Evolutionary conservation across 2,329 filamentous ascomycete species (phyloP).

Genomic region (Acarospora socialis): DNA sequence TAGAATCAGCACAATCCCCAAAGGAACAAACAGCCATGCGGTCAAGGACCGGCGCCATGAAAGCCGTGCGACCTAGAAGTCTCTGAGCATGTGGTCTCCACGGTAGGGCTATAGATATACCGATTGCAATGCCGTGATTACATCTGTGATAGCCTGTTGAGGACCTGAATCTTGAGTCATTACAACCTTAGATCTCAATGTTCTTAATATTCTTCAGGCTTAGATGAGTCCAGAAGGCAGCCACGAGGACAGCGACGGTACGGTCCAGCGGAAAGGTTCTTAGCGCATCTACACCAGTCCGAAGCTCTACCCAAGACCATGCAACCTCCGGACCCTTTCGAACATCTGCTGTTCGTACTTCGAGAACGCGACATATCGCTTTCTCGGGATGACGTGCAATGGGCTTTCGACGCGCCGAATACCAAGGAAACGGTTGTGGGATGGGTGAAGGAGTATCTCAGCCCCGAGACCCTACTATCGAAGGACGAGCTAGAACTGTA

Average conservation of each 20-base stretch:
- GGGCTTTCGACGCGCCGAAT: slow-evolving; percentile 18
- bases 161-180: too few species aligned
- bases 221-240: too few species aligned
- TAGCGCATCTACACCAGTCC: too few species aligned
- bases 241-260: too few species aligned
- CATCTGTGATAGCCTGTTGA: too few species aligned
- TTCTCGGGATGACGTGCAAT: slow-evolving; percentile 19
- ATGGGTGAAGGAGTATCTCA: slow-evolving; percentile 23
- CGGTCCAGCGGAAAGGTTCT: too few species aligned
- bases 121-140: too few species aligned
- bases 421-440: slow-evolving; percentile 8
- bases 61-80: slow-evolving; percentile 5
- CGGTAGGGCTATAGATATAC: too few species aligned
- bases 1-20: slow-evolving; percentile 26
- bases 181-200: too few species aligned
- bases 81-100: too few species aligned
- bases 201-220: too few species aligned
- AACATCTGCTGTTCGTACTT: not conserved
- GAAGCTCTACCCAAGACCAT: too few species aligned
- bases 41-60: slow-evolving; percentile 7
- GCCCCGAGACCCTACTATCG: slow-evolving; percentile 23
- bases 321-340: not conserved
- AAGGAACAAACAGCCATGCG: slow-evolving; percentile 39
- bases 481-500: slow-evolving; percentile 27
- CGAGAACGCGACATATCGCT: slow-evolving; percentile 19